phyloP scores from a whole-genome alignment of 352 stramenopile genomes.

The Phytophthora cryptogea region DNA sequence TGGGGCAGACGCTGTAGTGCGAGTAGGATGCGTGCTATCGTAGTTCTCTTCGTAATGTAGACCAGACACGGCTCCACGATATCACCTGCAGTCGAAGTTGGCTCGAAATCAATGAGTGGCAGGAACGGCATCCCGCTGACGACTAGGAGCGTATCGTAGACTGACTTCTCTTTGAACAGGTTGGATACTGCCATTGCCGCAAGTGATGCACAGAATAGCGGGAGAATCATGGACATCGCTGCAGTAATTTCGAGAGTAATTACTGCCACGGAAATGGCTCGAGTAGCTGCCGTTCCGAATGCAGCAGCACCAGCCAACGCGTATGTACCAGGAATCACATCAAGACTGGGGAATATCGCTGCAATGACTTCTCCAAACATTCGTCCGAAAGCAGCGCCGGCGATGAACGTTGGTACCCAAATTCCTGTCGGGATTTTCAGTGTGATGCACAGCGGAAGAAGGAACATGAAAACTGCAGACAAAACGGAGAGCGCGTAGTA shows the following conservation, averaged over 20 bases:
- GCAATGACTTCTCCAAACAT: slow-evolving; percentile 73
- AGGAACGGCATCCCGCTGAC: slow-evolving; percentile 82
- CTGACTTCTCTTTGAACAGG: slow-evolving; percentile 70
- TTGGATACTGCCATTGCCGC: slow-evolving; percentile 67
- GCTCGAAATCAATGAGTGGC: slow-evolving; percentile 80
- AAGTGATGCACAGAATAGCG: slow-evolving; percentile 77
- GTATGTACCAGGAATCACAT: slow-evolving; percentile 65
- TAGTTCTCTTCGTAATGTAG: slow-evolving; percentile 76
- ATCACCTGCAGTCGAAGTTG: slow-evolving; percentile 54
- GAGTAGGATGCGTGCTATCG: slow-evolving; percentile 66
- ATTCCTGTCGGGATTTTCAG: slow-evolving; percentile 82
- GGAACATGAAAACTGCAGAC: slow-evolving; percentile 52
- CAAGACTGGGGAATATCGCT: slow-evolving; percentile 29
- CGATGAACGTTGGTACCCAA: slow-evolving; percentile 87
- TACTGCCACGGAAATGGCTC: slow-evolving; percentile 82
- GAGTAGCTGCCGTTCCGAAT: slow-evolving; percentile 70
- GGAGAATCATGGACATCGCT: slow-evolving; percentile 81
- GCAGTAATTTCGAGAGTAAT: slow-evolving; percentile 89
- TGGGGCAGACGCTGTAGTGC: slow-evolving; percentile 73
- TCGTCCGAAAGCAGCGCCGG: slow-evolving; percentile 77
- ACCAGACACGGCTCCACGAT: slow-evolving; percentile 76
- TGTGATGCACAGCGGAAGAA: slow-evolving; percentile 84
- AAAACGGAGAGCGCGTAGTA: slow-evolving; percentile 66
- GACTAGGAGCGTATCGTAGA: slow-evolving; percentile 86
- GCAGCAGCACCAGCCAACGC: slow-evolving; percentile 78